Percentiles rank a stretch among this genome's conserved stretches.
phyloP scores from a whole-genome alignment of 2,329 filamentous ascomycete species.

The Macrophomina pseudophaseolina region DNA sequence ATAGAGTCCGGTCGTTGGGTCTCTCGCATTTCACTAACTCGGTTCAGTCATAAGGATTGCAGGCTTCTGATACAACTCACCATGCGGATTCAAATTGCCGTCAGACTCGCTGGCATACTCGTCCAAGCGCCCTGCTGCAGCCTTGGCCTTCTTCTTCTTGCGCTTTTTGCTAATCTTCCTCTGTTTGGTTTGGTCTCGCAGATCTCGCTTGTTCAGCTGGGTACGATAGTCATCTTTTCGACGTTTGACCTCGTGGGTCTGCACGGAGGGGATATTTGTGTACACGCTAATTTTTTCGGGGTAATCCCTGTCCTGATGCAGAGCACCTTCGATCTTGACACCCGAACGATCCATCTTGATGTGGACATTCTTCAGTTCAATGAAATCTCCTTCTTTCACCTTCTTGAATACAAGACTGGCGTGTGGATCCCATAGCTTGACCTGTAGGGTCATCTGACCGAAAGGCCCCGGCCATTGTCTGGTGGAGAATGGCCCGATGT shows the following conservation, averaged over 20 bases:
- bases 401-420: slow-evolving; percentile 61
- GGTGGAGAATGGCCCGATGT: slow-evolving; percentile 47
- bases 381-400: slow-evolving; percentile 64
- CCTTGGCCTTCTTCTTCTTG: slow-evolving; percentile 42
- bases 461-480: slow-evolving; percentile 74
- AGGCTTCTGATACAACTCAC: slow-evolving; percentile 39
- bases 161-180: slow-evolving; percentile 41
- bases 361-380: slow-evolving; percentile 74
- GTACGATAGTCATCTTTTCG: slow-evolving; percentile 3
- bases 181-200: slow-evolving; percentile 25
- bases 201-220: neutral
- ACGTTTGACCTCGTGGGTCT: slow-evolving; percentile 58
- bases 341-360: slow-evolving; percentile 56
- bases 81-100: slow-evolving; percentile 42
- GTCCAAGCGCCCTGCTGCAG: slow-evolving; percentile 36
- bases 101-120: slow-evolving; percentile 26
- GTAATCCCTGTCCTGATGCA: slow-evolving; percentile 65
- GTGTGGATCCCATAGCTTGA: slow-evolving; percentile 75
- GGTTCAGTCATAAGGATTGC: neutral
- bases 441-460: slow-evolving; percentile 72
- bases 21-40: slow-evolving; percentile 7
- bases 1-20: neutral
- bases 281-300: slow-evolving; percentile 63
- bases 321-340: slow-evolving; percentile 70
- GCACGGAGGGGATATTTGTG: slow-evolving; percentile 49